Percentiles rank a stretch among this genome's conserved stretches.
Evolutionary conservation across 306 rosid species (phyloP).

Genomic region (Datisca glomerata): DNA sequence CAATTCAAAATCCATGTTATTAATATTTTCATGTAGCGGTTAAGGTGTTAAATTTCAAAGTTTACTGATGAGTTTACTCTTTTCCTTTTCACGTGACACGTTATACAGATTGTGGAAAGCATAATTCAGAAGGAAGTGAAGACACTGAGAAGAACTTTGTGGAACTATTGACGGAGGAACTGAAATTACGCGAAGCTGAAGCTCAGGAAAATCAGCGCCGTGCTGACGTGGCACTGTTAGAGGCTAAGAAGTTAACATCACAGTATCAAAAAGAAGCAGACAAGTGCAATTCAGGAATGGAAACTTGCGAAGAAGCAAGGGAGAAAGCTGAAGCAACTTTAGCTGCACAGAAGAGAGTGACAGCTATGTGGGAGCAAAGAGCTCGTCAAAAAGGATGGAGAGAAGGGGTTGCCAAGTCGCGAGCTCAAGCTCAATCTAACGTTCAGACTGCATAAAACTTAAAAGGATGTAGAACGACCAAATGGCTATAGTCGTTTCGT

Average conservation of each 20-base stretch:
- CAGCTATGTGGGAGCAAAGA: conserved; percentile 75
- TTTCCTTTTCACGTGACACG: too few species aligned
- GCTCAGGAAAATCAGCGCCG: conserved; percentile 58
- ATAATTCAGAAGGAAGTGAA: conserved; percentile 66
- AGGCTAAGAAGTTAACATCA: conserved; percentile 90
- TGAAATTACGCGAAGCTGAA: conserved; percentile 64
- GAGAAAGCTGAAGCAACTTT: conserved; percentile 69
- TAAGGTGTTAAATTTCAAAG: too few species aligned
- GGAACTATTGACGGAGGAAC: conserved; percentile 74
- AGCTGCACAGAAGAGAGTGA: conserved; percentile 54
- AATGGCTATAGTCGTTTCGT: too few species aligned
- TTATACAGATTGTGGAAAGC: conserved; percentile 92
- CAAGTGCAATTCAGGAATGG: conserved; percentile 97
- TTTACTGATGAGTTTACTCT: too few species aligned
- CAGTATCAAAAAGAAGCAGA: conserved; percentile 97
- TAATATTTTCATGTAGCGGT: too few species aligned
- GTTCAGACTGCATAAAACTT: conserved; percentile 45
- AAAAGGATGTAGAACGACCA: too few species aligned
- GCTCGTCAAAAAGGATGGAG: conserved; percentile 96
- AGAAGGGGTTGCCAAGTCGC: conserved; percentile 53
- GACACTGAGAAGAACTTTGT: conserved; percentile 82
- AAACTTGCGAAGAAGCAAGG: conserved; percentile 88
- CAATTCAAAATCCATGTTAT: too few species aligned
- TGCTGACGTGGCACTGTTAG: conserved; percentile 86
- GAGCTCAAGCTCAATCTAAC: conserved; percentile 33